These are phyloP conservation scores for Elaeagnus macrophylla DNA, from an alignment of 306 rosid species.

Conservation along the genomic window DNA sequence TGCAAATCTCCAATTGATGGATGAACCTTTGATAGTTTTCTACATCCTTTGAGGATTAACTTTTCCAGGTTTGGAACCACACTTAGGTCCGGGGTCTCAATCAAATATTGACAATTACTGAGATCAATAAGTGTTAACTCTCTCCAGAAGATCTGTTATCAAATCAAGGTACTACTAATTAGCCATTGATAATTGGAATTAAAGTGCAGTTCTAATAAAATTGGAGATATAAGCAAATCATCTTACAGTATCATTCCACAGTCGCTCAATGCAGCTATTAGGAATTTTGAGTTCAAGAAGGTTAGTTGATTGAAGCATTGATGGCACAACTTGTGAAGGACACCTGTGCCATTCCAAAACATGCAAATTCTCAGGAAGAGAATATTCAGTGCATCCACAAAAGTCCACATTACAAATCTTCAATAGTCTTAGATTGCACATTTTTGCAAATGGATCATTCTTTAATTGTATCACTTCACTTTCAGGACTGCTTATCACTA, in stretches of 20 bases:
- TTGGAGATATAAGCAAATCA: neutral
- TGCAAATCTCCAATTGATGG: slow-evolving; percentile 10
- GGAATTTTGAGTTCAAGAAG: slow-evolving; percentile 10
- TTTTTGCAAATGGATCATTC: slow-evolving; percentile 18
- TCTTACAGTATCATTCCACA: slow-evolving; percentile 18
- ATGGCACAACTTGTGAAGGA: slow-evolving; percentile 6
- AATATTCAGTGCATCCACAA: neutral
- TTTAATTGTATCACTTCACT: neutral
- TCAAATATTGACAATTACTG: slow-evolving; percentile 11
- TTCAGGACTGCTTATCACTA: too few species aligned
- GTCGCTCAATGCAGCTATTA: slow-evolving; percentile 7
- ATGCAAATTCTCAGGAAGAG: slow-evolving; percentile 8
- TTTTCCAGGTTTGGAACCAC: slow-evolving; percentile 16
- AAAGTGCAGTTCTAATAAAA: too few species aligned
- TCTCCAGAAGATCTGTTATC: neutral
- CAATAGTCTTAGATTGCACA: slow-evolving; percentile 18
- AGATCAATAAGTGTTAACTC: slow-evolving; percentile 5
- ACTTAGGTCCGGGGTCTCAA: slow-evolving; percentile 11
- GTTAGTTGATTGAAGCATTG: neutral
- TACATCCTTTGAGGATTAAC: slow-evolving; percentile 17
- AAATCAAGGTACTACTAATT: too few species aligned
- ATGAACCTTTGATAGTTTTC: slow-evolving; percentile 11
- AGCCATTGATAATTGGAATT: too few species aligned
- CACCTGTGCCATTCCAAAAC: slow-evolving; percentile 6
- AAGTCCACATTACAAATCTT: neutral